Evolutionary conservation across 2,329 filamentous ascomycete genomes (phyloP).

Genomic region (Setomelanomma holmii): DNA sequence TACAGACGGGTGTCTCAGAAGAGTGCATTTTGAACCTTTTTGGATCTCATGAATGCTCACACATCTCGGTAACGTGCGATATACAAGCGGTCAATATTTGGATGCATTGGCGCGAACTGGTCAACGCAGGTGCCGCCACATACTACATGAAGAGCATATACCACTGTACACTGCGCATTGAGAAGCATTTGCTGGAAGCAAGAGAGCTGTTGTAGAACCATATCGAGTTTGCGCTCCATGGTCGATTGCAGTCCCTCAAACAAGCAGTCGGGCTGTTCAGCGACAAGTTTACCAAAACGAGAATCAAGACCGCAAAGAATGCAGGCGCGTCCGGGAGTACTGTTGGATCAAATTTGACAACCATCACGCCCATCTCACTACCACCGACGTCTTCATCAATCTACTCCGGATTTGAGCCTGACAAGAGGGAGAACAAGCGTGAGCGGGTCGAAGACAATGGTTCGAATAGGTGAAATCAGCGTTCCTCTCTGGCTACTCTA

Average conservation of each 20-base stretch:
- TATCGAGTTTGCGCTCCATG: slow-evolving; percentile 10
- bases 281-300: slow-evolving; percentile 8
- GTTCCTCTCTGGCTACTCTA: not conserved
- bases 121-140: slow-evolving; percentile 3
- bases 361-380: slow-evolving; percentile 1
- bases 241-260: slow-evolving; percentile 11
- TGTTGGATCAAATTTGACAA: slow-evolving; percentile 1
- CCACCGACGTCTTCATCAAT: slow-evolving; percentile 8
- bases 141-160: slow-evolving; percentile 19
- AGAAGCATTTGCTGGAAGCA: slow-evolving; percentile 10
- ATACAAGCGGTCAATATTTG: slow-evolving; percentile 13
- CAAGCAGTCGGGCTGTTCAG: slow-evolving; percentile 7
- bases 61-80: slow-evolving; percentile 14
- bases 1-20: too few relatives aligned
- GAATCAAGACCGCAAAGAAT: slow-evolving; percentile 8
- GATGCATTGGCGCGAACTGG: slow-evolving; percentile 14
- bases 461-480: not conserved
- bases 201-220: slow-evolving; percentile 15
- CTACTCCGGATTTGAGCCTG: not conserved
- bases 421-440: not conserved
- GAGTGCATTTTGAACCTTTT: too few relatives aligned
- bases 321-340: slow-evolving; percentile 2
- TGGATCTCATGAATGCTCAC: slow-evolving; percentile 10
- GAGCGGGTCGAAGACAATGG: slow-evolving; percentile 3
- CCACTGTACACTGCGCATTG: slow-evolving; percentile 13